Evolutionary conservation across 2,329 filamentous ascomycete genomes (phyloP), one percentile per base, ranked within the genome.

Genomic region (Alternaria tenuissima): DNA sequence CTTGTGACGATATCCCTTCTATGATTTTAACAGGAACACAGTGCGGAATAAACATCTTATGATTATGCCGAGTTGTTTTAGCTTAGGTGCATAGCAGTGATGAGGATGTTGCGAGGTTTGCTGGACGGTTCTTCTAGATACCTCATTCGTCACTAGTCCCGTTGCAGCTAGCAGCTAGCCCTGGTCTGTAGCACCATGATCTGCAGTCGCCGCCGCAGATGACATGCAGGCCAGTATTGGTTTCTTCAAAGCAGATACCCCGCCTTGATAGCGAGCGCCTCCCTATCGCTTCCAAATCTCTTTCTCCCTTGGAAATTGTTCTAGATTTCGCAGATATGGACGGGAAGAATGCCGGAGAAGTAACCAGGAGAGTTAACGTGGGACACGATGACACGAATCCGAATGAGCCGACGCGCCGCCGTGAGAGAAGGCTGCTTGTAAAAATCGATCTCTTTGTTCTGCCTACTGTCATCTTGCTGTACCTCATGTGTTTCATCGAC

Each of bases 401-500:
- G 74, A 87, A 12, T 66, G 81, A n/a, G 83, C 86, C 62, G 85
- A 88, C 66, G 75, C 79, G 5, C 77, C 71, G 24, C 84, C 83
- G 5, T 3, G 88, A 90, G 70, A 73, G 80, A 16, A 83, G 79
- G 59, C 79, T 90, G 24, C 81, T 87, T 3, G 76, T 78, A 63
- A 90, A 90, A 73, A 86, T 91, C 51, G 88, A 91, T 68, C 61
- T 89, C 3, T 84, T 80, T 63, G 83, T 90, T 30, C 80, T 91
- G 0, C 89, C 88, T 0, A 89, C 86, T 0, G 87, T 90, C 0
- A 78, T 87, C 0, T 52, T 90, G 0, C 76, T 91, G 1, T 91
- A 91, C 65, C 81, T 91, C 0, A 89, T 91, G 65, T 90, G 88
- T 76, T 91, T 90, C 74, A 89, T 91, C 61, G 88, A 91, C 66